Evolutionary conservation across 768 basidiomycete genomes (phyloP), one percentile per base, ranked within the genome.

Genomic region (Trametes villosa): DNA sequence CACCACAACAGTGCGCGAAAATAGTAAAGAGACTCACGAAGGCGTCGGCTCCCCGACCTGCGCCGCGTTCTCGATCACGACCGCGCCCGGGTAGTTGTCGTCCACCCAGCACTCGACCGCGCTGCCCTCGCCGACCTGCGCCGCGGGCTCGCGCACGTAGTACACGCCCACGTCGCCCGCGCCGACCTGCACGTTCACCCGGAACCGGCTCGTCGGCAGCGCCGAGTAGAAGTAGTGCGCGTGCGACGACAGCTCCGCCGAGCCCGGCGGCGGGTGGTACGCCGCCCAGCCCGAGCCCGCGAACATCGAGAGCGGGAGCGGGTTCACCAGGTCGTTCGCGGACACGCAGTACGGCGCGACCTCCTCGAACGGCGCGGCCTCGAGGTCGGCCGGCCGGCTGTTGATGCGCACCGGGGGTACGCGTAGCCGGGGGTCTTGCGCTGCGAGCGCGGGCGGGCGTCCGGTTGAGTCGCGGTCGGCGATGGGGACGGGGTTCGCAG

Each of bases 241-340:
- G 72, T 89, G 80, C 54, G 82, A 78, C 66, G 79, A 71, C 34
- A 80, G 74, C 44, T 74, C 67, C 53, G 77, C 74, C 2, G 68
- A 60, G 47, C 79, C 72, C 50, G 81, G 75, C 2, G 82, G 72
- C 0, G 91, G 93, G 72, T 95, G 92, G 68, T 82, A 84, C 0
- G 84, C 84, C 61, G 83, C 80, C 96, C 96, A 99, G 7, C 97
- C 97, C 0, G 89, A 88, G 30, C 95, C 97, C 62, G 89, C 91
- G 78, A 98, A 98, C 66, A 98, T 76, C 30, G 92, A 92, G 0
- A 89, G 86, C n/a, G 96, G 96, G 0, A 98, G 81, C 1, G 97
- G 97, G 76, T 98, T 98, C 74, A 99, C 93, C 52, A 98, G 81
- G 72, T 99, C 96, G 74, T 98, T 96, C n/a, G 97, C 97, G 22